Percentiles rank a stretch among this genome's conserved stretches.
Evolutionary conservation across 2,329 filamentous ascomycete genomes (phyloP).

Genomic region (Aschersonia sp.): DNA sequence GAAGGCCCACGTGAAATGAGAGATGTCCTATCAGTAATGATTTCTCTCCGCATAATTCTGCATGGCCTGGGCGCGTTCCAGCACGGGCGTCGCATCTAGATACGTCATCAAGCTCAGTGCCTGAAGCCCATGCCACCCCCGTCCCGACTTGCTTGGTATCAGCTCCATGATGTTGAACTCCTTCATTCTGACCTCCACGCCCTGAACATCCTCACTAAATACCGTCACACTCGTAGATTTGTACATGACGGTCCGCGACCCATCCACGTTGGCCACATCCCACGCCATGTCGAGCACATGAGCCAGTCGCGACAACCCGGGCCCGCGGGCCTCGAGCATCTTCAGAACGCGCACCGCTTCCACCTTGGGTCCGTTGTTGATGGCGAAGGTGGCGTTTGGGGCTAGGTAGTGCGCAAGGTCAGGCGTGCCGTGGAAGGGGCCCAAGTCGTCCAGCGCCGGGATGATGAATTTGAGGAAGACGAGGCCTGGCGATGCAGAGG

Average conservation of each 20-base stretch:
- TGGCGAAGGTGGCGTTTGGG: constrained; percentile 5
- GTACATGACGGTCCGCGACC: constrained; percentile 2
- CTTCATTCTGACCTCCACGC: constrained; percentile 2
- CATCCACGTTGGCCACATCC: constrained; percentile 1
- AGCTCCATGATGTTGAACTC: constrained; percentile 2
- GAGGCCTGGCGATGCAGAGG: constrained; percentile 4
- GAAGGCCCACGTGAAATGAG: too few species aligned
- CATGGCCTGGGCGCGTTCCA: not conserved
- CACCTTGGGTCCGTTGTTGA: constrained; percentile 4
- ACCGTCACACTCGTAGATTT: constrained; percentile 1
- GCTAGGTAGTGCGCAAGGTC: constrained; percentile 2
- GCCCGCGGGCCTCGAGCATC: not conserved
- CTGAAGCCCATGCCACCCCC: not conserved
- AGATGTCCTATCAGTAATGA: not conserved
- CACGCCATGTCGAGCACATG: not conserved
- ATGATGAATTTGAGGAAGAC: constrained; percentile 6
- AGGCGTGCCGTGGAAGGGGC: constrained; percentile 2
- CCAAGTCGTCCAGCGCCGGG: constrained; percentile 6
- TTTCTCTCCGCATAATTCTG: not conserved
- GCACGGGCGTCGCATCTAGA: not conserved
- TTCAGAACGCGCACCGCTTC: constrained; percentile 3
- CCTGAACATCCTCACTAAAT: not conserved
- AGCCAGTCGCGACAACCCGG: not conserved
- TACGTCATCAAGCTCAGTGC: not conserved
- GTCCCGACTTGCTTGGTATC: not conserved